Base-by-base conservation (phyloP, 345 rosid genomes). In the Salix purpurea region DNA sequence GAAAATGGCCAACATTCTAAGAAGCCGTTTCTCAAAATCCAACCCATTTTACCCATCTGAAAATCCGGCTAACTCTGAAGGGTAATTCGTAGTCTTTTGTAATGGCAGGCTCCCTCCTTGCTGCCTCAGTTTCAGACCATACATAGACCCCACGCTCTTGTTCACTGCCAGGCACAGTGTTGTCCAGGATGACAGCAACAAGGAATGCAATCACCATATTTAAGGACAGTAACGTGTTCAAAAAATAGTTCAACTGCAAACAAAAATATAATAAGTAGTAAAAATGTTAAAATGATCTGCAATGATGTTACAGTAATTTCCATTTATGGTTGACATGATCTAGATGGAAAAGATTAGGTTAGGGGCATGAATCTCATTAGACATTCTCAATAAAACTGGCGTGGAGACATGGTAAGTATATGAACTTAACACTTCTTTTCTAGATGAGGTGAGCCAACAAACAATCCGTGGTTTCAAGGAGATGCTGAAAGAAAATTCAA, bases 11-110 rank as follows among this genome's bases (percentile, higher is more conserved):
- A 15, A 21, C 26, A 58, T 10, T n/a, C 44, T 15, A 56, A 19
- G 46, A 37, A 23, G 7, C 36, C 10, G 34, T 69, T 37, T 37
- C 46, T 93, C 88, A 93, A 67, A 96, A 83, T 72, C 99, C 99
- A 15, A 93, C 98, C 99, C 99, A 93, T 69, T 91, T 96, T 56
- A 96, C 96, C 98, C 99, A 96, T 89, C 91, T 86, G 87, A 96
- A 96, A 81, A 89, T 64, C 78, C 91, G 81, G 61, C 98, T 91
- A 8, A 91, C 93, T 84, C 93, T 84, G 85, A 90, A 91, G 26
- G 99, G 99, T 65, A 96, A 81, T 79, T 82, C 93, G 19, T 93
- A 96, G 87, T 96, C 98, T 85, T 96, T 93, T 48, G 90, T 78
- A 44, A 96, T 85, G 9, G 90, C 93, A 14, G 92, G 94, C 71